phyloP scores from a whole-genome alignment of 495 filamentous ascomycete genomes.

The Pyrenula massariospora region DNA sequence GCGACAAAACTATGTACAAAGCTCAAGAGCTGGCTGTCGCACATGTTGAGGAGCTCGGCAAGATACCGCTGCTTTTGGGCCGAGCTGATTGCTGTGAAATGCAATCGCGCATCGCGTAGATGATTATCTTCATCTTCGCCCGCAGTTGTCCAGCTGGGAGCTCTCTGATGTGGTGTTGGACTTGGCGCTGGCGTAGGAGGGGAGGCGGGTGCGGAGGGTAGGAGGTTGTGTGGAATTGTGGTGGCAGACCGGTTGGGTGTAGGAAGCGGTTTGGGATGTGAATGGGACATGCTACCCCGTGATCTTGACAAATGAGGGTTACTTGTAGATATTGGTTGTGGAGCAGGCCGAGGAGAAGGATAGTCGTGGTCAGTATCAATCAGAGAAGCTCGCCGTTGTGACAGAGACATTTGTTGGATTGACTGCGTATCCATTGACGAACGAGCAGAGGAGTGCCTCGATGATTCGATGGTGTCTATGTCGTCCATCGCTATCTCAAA shows the following conservation, averaged over 20 bases:
- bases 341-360: conserved; percentile 17
- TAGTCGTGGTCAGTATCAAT: conserved; percentile 17
- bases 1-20: conserved; percentile 91
- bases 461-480: background rate
- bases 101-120: conserved; percentile 38
- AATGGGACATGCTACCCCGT: conserved; percentile 23
- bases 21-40: conserved; percentile 86
- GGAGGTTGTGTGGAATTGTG: conserved; percentile 43
- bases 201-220: conserved; percentile 55
- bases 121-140: conserved; percentile 46
- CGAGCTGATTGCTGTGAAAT: conserved; percentile 42
- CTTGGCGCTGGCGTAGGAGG: conserved; percentile 59
- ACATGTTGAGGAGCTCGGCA: conserved; percentile 76
- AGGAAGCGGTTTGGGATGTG: conserved; percentile 37
- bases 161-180: conserved; percentile 50
- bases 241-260: conserved; percentile 38
- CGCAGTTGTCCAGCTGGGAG: conserved; percentile 44
- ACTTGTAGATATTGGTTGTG: conserved; percentile 20
- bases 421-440: conserved; percentile 8
- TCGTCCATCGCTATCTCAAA: background rate
- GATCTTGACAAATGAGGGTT: conserved; percentile 16
- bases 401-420: conserved; percentile 13
- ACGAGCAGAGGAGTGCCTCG: background rate
- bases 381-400: conserved; percentile 20
- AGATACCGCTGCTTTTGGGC: conserved; percentile 52